Evolutionary conservation across 2,329 filamentous ascomycete genomes (phyloP), one percentile per base, ranked within the genome.

Genomic region (Dichotomopilus funicola): DNA sequence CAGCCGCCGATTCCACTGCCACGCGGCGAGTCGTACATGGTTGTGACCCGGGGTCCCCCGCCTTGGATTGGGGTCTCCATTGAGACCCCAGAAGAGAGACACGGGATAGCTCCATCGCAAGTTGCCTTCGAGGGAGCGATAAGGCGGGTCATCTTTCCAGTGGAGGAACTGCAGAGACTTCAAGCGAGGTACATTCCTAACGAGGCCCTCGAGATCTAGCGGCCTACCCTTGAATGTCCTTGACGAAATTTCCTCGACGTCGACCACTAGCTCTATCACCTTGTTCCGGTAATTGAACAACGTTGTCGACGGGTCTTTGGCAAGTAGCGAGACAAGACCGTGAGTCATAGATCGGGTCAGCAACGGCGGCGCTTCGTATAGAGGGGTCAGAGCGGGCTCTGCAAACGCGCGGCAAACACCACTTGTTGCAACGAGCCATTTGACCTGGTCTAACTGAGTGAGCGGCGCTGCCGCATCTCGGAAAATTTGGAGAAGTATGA

Each of bases 91-190:
- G 58, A 95, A 87, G 0, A 96, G 70, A 4, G 78, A 73, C 5
- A 76, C 69, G 9, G 86, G 79, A 65, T 94, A 91, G 12, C 76
- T 77, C 87, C 88, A 95, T 59, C 81, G 83, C 31, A 85, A 69
- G 49, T 73, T 76, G 34, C 74, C 72, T 49, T 80, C 75, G 5
- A 85, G 73, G 38, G 75, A 69, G 42, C 86, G 75, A 66, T 85
- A 89, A 0, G 87, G 87, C 1, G 86, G 77, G 59, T 81, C 72
- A 64, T 95, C 88, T 49, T 80, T 75, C 9, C 78, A 79, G 62
- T 91, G 87, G 59, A 85, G 86, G 12, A 96, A 77, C 55, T 90
- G 82, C 36, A 96, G 71, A 49, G 85, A 79, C 51, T 79, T 78
- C 12, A 96, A 75, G 48, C 82, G 83, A 0, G 86, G 85, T 5